phyloP scores from a whole-genome alignment of 352 stramenopile genomes.

The Thraustotheca clavata region DNA sequence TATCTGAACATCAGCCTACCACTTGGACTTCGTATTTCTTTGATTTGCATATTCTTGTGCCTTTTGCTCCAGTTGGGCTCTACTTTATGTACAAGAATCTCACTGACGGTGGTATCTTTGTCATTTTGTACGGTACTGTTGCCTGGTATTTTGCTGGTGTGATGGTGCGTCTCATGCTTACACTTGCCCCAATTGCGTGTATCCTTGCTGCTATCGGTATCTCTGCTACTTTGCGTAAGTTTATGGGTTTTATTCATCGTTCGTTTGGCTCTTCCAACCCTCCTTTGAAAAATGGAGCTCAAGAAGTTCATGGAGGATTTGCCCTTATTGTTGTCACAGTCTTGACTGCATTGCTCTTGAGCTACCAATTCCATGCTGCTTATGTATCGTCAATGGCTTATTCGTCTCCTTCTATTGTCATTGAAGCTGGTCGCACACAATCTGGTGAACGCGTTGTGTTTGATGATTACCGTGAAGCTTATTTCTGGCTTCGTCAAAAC shows the following conservation, averaged over 20 bases:
- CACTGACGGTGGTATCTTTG: slow-evolving; percentile 85
- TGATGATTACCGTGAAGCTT: slow-evolving; percentile 97
- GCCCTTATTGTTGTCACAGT: slow-evolving; percentile 46
- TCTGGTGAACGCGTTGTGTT: slow-evolving; percentile 82
- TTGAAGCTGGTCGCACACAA: slow-evolving; percentile 64
- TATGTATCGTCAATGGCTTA: slow-evolving; percentile 89
- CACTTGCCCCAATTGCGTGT: slow-evolving; percentile 87
- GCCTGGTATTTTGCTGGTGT: slow-evolving; percentile 90
- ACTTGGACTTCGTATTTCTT: slow-evolving; percentile 93
- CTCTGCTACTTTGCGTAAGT: slow-evolving; percentile 67
- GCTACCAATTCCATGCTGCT: slow-evolving; percentile 82
- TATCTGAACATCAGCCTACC: slow-evolving; percentile 91
- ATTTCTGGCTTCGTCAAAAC: slow-evolving; percentile 87
- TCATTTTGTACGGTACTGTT: slow-evolving; percentile 90
- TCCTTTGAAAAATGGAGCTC: slow-evolving; percentile 44
- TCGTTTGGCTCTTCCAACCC: slow-evolving; percentile 14
- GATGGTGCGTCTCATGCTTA: slow-evolving; percentile 91
- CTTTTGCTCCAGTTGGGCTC: slow-evolving; percentile 85
- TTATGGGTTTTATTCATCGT: slow-evolving; percentile 57
- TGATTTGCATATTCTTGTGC: slow-evolving; percentile 87
- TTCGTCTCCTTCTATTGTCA: slow-evolving; percentile 88
- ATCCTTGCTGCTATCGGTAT: slow-evolving; percentile 85
- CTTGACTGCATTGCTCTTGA: slow-evolving; percentile 65
- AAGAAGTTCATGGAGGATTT: slow-evolving; percentile 54
- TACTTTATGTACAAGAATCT: slow-evolving; percentile 87